These are phyloP conservation scores for Pyrenula aspistea DNA, from an alignment of 495 filamentous ascomycete genomes.

Conservation along the genomic window DNA sequence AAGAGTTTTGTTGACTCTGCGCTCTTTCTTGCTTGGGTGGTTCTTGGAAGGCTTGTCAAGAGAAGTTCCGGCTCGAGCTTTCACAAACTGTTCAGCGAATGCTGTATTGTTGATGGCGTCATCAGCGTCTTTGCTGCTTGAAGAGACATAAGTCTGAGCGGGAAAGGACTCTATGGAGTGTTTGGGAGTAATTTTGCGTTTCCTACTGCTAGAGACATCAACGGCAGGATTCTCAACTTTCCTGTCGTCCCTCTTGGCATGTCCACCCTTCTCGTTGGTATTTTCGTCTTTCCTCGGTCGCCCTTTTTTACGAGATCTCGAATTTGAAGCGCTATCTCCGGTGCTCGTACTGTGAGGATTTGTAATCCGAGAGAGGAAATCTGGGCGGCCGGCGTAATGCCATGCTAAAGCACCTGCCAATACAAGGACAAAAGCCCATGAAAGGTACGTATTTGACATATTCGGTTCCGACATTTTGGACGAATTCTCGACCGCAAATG, in stretches of 20 bases:
- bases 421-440: conserved; percentile 47
- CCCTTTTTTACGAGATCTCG: background rate
- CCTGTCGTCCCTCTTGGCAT: background rate
- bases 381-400: conserved; percentile 31
- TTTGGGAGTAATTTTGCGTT: conserved; percentile 13
- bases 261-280: background rate
- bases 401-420: conserved; percentile 33
- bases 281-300: background rate
- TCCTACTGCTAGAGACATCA: conserved; percentile 4
- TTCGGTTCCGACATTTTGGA: background rate
- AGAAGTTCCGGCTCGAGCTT: conserved; percentile 7
- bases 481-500: too few species aligned
- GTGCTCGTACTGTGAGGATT: background rate
- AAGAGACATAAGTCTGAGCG: conserved; percentile 11
- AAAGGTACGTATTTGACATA: conserved; percentile 33
- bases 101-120: conserved; percentile 55
- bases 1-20: conserved; percentile 5
- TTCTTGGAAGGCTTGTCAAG: background rate
- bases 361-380: conserved; percentile 1
- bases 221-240: background rate
- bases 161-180: conserved; percentile 14
- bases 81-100: conserved; percentile 54
- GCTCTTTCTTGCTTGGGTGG: conserved; percentile 1
- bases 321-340: background rate
- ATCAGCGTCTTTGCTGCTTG: conserved; percentile 32